phyloP scores from a whole-genome alignment of 129 eudicot species.

The Helichrysum umbraculigerum region DNA sequence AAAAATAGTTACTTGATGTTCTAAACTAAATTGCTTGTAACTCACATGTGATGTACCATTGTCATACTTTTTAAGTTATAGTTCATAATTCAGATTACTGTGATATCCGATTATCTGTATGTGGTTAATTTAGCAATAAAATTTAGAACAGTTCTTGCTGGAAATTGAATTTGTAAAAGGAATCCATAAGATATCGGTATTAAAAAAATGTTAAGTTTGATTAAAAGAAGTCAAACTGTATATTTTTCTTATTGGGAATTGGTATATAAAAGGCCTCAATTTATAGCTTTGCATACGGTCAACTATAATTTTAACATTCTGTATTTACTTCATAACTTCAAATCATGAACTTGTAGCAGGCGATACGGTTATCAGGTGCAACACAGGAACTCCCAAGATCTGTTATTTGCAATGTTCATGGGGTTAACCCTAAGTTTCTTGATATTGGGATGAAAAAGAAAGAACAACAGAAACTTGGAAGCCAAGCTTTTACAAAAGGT shows the following conservation, averaged over 20 bases:
- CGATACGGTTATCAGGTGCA: constrained; percentile 89
- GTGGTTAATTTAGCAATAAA: background rate
- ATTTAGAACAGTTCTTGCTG: background rate
- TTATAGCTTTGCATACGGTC: constrained; percentile 15
- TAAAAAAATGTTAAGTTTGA: background rate
- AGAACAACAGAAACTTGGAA: constrained; percentile 58
- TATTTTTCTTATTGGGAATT: background rate
- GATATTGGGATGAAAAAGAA: constrained; percentile 78
- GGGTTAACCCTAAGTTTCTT: constrained; percentile 92
- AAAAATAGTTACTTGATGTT: constrained; percentile 10
- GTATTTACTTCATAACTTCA: constrained; percentile 7
- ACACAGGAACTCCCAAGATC: constrained; percentile 97
- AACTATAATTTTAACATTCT: constrained; percentile 1
- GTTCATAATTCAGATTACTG: constrained; percentile 8
- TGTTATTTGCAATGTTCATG: constrained; percentile 92
- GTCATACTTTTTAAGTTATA: background rate
- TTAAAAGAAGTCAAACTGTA: background rate
- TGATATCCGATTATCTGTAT: background rate
- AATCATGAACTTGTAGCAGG: constrained; percentile 54
- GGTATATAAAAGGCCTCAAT: background rate
- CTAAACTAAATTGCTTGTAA: constrained; percentile 7
- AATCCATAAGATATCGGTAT: background rate
- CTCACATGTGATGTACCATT: background rate
- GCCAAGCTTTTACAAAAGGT: constrained; percentile 64
- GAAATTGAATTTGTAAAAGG: background rate